Base-by-base conservation (phyloP, 352 stramenopile species). In the Phytophthora sp. region DNA sequence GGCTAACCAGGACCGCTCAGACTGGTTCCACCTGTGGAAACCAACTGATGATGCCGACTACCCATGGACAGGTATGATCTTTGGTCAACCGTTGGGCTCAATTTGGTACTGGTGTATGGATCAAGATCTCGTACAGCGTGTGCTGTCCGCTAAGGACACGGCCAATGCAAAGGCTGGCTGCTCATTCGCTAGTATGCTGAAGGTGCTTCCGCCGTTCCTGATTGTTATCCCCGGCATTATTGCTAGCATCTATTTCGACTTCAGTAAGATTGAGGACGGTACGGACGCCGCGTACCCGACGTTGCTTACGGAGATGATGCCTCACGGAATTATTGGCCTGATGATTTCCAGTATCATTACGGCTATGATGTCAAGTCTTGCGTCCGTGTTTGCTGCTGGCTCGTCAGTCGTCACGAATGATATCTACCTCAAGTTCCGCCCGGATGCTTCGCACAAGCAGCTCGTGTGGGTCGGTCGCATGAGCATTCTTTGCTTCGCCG, bases 51-150 rank as follows among this genome's bases (percentile, higher is more conserved):
- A 90, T 41, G 46, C 63, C 1, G 81, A 88, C 53, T 90, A 90
- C 61, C 82, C 82, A 47, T 90, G 80, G 82, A 88, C 81, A 1
- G 81, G 81, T 49, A 88, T 89, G 77, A 71, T 90, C 39, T 82
- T 90, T 23, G 82, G 82, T 4, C 78, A 88, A 54, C 79, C 77
- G 20, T 61, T 88, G 9, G 79, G 80, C 8, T 86, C 76, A 11
- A 78, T 88, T 38, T 90, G 80, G 80, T 89, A 90, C 63, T 90
- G 82, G 82, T 88, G 82, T 57, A 88, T 90, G 76, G 80, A 90
- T 55, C 82, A 90, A 35, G 80, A 89, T 31, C 57, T 90, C 4
- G 80, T 90, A 30, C 82, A 90, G 66, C 82, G 82, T 42, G 73
- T 86, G 46, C 57, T 90, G n/a, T 86, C 82, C 16, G 78, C 82